phyloP scores from a whole-genome alignment of 1,284 basidiomycete genomes.

The Ceratobasidium sp. region DNA sequence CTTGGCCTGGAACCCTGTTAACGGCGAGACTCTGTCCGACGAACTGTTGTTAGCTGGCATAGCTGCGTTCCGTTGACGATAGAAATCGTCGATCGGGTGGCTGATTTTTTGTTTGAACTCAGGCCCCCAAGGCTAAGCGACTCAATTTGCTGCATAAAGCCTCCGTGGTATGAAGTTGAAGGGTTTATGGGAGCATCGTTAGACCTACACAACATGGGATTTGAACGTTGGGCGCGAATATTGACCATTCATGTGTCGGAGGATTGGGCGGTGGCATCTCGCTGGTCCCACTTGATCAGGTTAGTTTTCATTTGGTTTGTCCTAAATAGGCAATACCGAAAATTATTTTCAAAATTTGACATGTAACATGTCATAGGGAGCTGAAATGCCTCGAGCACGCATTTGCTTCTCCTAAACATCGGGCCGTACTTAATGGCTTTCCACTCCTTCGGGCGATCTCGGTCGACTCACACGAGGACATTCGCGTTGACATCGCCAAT shows the following conservation, averaged over 20 bases:
- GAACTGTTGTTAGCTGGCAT: too few species aligned
- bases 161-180: slow-evolving; percentile 1
- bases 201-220: not conserved
- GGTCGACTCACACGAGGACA: slow-evolving; percentile 14
- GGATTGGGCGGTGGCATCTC: slow-evolving; percentile 3
- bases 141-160: slow-evolving; percentile 7
- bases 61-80: not conserved
- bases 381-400: slow-evolving; percentile 25
- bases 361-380: slow-evolving; percentile 20
- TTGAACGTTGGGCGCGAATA: slow-evolving; percentile 16
- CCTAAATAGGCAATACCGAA: too few species aligned
- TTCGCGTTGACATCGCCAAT: not conserved
- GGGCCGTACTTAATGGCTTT: not conserved
- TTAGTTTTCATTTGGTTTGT: not conserved
- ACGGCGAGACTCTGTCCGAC: too few species aligned
- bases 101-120: slow-evolving; percentile 17
- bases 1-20: too few species aligned
- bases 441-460: not conserved
- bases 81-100: slow-evolving; percentile 14
- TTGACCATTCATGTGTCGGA: slow-evolving; percentile 1
- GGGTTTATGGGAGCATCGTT: slow-evolving; percentile 18
- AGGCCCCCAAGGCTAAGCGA: not conserved
- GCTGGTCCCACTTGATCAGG: not conserved
- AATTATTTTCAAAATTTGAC: too few species aligned
- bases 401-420: not conserved